Conservation (phyloP, 495 filamentous ascomycete species). For the Aspergillus homomorphus region DNA sequence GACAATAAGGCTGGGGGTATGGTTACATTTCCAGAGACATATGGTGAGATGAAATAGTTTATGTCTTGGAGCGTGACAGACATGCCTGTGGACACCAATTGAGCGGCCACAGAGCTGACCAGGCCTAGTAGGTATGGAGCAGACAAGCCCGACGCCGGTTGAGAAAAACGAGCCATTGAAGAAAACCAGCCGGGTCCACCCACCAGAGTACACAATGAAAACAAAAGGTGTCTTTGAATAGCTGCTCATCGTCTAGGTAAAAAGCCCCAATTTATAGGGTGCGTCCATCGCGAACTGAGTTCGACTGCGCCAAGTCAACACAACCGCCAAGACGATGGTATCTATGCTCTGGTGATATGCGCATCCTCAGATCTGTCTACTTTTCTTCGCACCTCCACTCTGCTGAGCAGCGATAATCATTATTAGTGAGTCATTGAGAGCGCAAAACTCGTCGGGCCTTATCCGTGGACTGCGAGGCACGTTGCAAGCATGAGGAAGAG, state of each 20-base stretch:
- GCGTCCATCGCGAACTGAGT: not conserved
- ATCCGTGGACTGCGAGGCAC: not conserved
- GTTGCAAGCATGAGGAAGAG: not conserved
- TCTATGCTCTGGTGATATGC: not conserved
- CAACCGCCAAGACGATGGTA: not conserved
- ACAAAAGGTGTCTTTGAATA: not conserved
- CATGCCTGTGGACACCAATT: slow-evolving; percentile 4
- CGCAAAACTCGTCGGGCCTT: not conserved
- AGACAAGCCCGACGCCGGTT: not conserved
- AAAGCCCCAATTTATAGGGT: not conserved
- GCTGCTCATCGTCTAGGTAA: not conserved
- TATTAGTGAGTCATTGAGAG: not conserved
- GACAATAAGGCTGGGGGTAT: not conserved
- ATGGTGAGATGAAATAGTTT: slow-evolving; percentile 7
- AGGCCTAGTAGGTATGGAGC: slow-evolving; percentile 6
- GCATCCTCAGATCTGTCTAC: too few species aligned
- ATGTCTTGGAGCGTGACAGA: slow-evolving; percentile 4
- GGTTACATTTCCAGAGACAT: slow-evolving; percentile 1
- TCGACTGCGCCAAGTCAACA: not conserved
- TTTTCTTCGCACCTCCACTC: not conserved
- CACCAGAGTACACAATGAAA: not conserved
- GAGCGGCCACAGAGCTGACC: not conserved
- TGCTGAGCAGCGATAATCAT: not conserved
- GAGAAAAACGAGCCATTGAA: not conserved
- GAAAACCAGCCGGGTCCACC: not conserved